Conservation (phyloP, 208 protist genomes). For the Chromosphaera perkinsii region DNA sequence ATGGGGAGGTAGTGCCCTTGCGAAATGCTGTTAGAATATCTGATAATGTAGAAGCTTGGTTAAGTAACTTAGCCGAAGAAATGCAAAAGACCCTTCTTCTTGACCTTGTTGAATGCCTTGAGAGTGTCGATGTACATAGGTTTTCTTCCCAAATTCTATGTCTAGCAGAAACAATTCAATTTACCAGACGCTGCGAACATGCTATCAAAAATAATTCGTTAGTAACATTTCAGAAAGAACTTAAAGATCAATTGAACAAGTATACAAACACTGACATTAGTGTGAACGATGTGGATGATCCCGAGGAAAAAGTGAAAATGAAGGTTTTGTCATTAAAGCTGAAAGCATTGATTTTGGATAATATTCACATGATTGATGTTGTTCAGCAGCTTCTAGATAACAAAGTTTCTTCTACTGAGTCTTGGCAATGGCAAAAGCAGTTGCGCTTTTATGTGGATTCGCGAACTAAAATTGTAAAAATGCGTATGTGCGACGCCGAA, state of each 20-base stretch:
- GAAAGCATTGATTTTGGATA: slow-evolving; percentile 94
- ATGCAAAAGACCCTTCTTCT: too few relatives aligned
- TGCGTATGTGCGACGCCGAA: slow-evolving; percentile 88
- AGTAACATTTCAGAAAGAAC: too few relatives aligned
- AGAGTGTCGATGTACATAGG: too few relatives aligned
- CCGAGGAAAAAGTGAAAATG: slow-evolving; percentile 73
- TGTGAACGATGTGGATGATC: slow-evolving; percentile 56
- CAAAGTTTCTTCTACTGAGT: slow-evolving; percentile 48
- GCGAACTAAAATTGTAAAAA: slow-evolving; percentile 36
- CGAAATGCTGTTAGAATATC: slow-evolving; percentile 73
- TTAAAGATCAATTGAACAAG: slow-evolving; percentile 31
- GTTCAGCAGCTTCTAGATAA: slow-evolving; percentile 59
- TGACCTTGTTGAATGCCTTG: too few relatives aligned
- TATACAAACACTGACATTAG: slow-evolving; percentile 52
- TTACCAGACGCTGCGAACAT: too few relatives aligned
- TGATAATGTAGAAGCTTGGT: slow-evolving; percentile 77
- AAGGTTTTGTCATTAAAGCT: slow-evolving; percentile 74
- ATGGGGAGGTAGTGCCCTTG: slow-evolving; percentile 86
- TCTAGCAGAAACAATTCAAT: too few relatives aligned
- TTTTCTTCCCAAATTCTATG: too few relatives aligned
- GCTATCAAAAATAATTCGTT: too few relatives aligned
- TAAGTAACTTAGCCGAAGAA: too few relatives aligned
- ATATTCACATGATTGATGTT: slow-evolving; percentile 94
- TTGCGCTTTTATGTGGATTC: slow-evolving; percentile 83
- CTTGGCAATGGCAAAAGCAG: slow-evolving; percentile 93